Evolutionary conservation across 1,139 yeast genomes (phyloP).

Genomic region (Saccharomyces uvarum): DNA sequence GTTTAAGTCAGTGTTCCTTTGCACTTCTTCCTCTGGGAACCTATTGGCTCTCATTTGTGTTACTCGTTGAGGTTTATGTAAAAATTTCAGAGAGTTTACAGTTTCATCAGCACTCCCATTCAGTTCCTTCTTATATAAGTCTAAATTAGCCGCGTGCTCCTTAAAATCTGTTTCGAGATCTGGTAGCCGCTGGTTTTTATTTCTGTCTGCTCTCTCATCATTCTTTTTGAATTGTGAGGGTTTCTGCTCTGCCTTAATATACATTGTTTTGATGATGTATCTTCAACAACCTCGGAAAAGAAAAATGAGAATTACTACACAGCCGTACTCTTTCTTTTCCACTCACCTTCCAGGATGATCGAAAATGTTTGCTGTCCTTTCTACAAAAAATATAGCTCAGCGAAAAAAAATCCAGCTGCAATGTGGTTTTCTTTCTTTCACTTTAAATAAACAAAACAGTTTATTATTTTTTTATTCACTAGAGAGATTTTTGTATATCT

Average conservation of each 20-base stretch:
- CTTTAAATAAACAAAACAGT: background rate
- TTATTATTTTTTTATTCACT: background rate
- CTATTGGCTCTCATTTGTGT: conserved; percentile 14
- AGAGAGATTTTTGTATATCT: background rate
- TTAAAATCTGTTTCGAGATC: background rate
- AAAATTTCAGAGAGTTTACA: conserved; percentile 21
- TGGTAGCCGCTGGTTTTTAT: background rate
- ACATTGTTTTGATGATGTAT: conserved; percentile 6
- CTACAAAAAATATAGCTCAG: too few relatives aligned
- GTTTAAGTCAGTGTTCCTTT: conserved; percentile 24
- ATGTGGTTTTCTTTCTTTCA: background rate
- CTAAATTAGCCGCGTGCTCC: background rate
- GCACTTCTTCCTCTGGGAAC: conserved; percentile 19
- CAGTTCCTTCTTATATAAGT: background rate
- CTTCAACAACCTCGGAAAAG: background rate
- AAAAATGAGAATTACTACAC: background rate
- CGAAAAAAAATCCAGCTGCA: background rate
- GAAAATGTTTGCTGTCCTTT: background rate
- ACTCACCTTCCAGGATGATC: background rate
- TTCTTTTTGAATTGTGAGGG: background rate
- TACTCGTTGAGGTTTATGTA: conserved; percentile 25
- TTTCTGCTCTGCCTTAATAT: conserved; percentile 12
- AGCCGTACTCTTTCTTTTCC: conserved; percentile 3
- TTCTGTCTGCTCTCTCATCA: background rate
- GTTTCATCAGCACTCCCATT: background rate